A percentile compares a stretch with the other conserved stretches of the same genome.
Conservation (phyloP, 768 basidiomycete species). For the Fomitopsis serialis region DNA sequence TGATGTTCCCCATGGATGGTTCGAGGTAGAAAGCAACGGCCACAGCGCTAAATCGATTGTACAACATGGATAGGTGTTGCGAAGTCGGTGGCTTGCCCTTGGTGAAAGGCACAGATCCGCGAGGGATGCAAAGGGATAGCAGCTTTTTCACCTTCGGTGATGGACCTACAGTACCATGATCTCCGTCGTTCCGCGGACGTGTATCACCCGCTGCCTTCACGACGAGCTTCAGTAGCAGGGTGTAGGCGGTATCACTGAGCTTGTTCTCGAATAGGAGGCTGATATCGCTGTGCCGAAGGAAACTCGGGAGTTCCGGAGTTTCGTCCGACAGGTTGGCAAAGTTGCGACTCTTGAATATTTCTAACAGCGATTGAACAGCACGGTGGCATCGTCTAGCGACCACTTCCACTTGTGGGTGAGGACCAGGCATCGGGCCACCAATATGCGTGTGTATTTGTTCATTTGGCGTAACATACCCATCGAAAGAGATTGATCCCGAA, state of each 20-base stretch:
- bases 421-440: constrained; percentile 70
- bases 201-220: constrained; percentile 49
- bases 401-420: constrained; percentile 76
- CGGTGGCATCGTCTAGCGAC: constrained; percentile 51
- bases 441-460: constrained; percentile 64
- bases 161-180: constrained; percentile 21
- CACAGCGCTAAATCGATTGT: constrained; percentile 76
- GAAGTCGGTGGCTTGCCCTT: constrained; percentile 42
- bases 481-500: constrained; percentile 34
- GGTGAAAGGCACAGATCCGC: constrained; percentile 63
- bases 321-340: constrained; percentile 68
- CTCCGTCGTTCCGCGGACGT: constrained; percentile 15
- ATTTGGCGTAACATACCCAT: constrained; percentile 41
- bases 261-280: constrained; percentile 45
- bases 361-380: constrained; percentile 58
- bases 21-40: constrained; percentile 69
- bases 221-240: constrained; percentile 78
- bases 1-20: constrained; percentile 39
- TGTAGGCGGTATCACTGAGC: constrained; percentile 63
- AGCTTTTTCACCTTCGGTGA: constrained; percentile 56
- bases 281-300: constrained; percentile 54
- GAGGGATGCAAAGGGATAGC: constrained; percentile 65
- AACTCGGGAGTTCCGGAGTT: constrained; percentile 62
- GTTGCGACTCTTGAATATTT: constrained; percentile 72
- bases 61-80: constrained; percentile 66